These are phyloP conservation scores for Backusella tarrabulga DNA, from an alignment of 192 early-diverging fungal species.

Conservation along the genomic window DNA sequence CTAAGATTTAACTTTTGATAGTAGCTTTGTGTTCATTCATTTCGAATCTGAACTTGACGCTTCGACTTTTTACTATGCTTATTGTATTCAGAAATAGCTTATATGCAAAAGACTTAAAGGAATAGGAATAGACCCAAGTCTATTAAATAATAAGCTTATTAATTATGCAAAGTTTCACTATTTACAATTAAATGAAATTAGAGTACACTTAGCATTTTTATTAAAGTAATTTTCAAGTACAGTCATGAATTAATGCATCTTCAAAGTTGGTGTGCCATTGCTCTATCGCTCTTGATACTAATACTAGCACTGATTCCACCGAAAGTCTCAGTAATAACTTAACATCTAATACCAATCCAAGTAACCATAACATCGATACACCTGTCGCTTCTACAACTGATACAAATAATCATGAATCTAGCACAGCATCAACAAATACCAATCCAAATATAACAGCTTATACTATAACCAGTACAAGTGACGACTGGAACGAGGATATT, in stretches of 20 bases:
- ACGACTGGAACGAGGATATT: not conserved
- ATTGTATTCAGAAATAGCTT: constrained; percentile 1
- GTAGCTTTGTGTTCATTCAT: not conserved
- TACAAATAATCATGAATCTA: not conserved
- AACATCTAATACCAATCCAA: constrained; percentile 1
- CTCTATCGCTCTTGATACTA: not conserved
- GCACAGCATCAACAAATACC: not conserved
- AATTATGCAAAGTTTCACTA: not conserved
- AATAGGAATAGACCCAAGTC: not conserved
- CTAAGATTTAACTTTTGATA: constrained; percentile 2
- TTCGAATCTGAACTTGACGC: not conserved
- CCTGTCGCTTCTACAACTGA: not conserved
- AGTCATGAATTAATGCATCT: not conserved
- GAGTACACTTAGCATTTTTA: not conserved
- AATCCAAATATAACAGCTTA: not conserved
- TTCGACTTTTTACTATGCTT: not conserved
- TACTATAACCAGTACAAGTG: not conserved
- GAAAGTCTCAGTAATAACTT: not conserved
- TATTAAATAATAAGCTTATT: not conserved
- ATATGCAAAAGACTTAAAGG: not conserved
- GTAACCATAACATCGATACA: not conserved
- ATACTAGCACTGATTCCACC: constrained; percentile 1
- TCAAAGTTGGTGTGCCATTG: not conserved
- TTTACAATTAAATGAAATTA: not conserved
- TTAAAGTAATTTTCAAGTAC: constrained; percentile 11